Evolutionary conservation across 768 basidiomycete genomes (phyloP), one percentile per base, ranked within the genome.

Genomic region (Kwoniella sp.): DNA sequence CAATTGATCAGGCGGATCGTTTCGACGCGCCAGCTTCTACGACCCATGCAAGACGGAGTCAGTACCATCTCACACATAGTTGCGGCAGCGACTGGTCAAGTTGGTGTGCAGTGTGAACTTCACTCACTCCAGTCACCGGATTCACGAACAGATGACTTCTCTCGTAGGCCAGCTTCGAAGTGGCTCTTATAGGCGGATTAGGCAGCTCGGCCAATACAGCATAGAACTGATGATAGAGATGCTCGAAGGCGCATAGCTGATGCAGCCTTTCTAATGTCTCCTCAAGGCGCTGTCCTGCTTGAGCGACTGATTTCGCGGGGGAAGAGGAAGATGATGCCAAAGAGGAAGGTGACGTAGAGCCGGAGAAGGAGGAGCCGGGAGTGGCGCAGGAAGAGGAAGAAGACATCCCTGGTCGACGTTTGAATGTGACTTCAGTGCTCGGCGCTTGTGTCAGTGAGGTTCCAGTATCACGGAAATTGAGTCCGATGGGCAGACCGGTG

Each of bases 191-290:
- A 1, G 61, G 29, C 2, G 61, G 54, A 29, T 63, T 55, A 7
- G 28, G 28, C 26, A 55, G 15, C 4, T 28, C 51, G 25, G 41
- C 52, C 17, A 55, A 31, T 30, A 47, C 22, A 26, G 61, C 61
- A 28, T 55, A 63, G 29, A 63, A 55, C 23, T 63, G 38, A 13
- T 63, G 61, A 23, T 30, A 63, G 1, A 63, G 25, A 31, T 55
- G 54, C 29, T 63, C 61, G 61, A 41, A 53, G 29, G 61, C 61
- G 26, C 61, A 63, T 20, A 63, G 15, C 37, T 63, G 61, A 31
- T 63, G 61, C 11, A 63, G 38, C 15, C 9, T 45, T 17, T 45
- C 41, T 9, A 45, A 17, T 3, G 41, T 45, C 4, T 45, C 5
- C 9, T 45, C 41, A 3, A 17, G 41, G 5, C 34, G 34, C 5